These are phyloP conservation scores for Ophiostoma novo-ulmi DNA, from an alignment of 2,329 filamentous ascomycete species.

Conservation along the genomic window DNA sequence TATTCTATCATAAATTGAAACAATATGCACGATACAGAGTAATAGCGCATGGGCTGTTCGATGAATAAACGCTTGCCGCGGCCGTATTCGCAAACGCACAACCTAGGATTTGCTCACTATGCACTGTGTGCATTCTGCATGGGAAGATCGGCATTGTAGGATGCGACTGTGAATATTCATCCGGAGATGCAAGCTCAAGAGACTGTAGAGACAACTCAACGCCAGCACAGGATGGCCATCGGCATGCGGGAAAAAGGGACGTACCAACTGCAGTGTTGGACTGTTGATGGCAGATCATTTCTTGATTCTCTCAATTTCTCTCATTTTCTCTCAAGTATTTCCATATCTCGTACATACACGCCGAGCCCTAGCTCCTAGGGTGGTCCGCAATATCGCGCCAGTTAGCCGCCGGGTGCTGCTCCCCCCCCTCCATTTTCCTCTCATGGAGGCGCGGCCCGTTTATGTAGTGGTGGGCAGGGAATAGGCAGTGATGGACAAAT, in stretches of 20 bases:
- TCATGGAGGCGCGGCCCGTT: slow-evolving; percentile 5
- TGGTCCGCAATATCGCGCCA: slow-evolving; percentile 1
- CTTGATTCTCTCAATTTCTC: neutral
- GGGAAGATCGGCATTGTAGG: slow-evolving; percentile 1
- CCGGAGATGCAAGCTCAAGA: neutral
- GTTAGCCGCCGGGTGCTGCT: slow-evolving; percentile 4
- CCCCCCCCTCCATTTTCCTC: slow-evolving; percentile 3
- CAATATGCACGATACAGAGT: neutral
- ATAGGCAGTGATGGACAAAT: neutral
- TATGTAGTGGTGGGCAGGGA: neutral
- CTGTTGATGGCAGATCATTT: neutral
- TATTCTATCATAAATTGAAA: neutral
- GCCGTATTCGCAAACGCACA: neutral
- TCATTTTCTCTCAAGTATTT: neutral
- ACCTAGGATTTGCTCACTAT: neutral
- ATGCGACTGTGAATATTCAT: neutral
- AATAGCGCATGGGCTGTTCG: neutral
- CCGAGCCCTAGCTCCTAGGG: neutral
- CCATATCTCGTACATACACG: slow-evolving; percentile 2
- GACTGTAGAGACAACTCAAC: neutral
- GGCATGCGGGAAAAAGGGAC: neutral
- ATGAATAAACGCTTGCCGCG: neutral
- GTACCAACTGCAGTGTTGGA: neutral
- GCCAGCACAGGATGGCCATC: neutral
- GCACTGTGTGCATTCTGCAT: neutral